Base-by-base conservation (phyloP, 2,329 filamentous ascomycete genomes). In the Pezicula neosporulosa region DNA sequence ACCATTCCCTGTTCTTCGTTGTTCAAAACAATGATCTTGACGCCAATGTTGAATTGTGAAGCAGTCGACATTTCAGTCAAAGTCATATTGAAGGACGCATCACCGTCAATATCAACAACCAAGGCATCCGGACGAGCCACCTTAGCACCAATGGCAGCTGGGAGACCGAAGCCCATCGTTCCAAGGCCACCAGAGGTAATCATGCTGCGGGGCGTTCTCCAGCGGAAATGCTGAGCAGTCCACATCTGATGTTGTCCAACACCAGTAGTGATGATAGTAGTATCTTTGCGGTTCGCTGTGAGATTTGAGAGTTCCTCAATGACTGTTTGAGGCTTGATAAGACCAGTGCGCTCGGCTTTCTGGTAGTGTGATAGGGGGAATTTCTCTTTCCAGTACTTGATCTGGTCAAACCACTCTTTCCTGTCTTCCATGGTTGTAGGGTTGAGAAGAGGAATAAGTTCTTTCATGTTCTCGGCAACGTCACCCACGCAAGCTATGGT, bases 191-290 rank as follows among this genome's bases (percentile, higher is more conserved):
- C 94, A 1, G 92, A 97, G 30, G 93, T 97, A 73, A 99, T 88
- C 88, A 97, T 95, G 56, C 89, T 89, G 60, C 94, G 86, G 30
- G 94, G 93, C 64, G 91, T 75, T 57, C 90, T 83, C 93, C 94
- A 97, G 64, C 91, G 84, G 84, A 91, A 97, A 77, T 96, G 92
- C 75, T 97, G 93, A 4, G 92, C 94, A 24, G 89, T 82, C 94
- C 93, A 97, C 94, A 97, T 97, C 72, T 99, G 93, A 75, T 97
- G 93, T 72, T 97, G 94, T 39, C 94, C 94, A 9, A 97, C 94
- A 72, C 93, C 94, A 2, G 93, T 97, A 2, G 91, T 76, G 67
- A 99, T 96, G 67, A 96, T 85, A 27, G 90, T 96, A 61, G 86
- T 78, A 46, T 94, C 77, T 72, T 96, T 96, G 59, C 86, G 86